Evolutionary conservation across 805 yeast species (phyloP), one percentile per base, ranked within the genome.

Genomic region (Wickerhamiella dianesei): DNA sequence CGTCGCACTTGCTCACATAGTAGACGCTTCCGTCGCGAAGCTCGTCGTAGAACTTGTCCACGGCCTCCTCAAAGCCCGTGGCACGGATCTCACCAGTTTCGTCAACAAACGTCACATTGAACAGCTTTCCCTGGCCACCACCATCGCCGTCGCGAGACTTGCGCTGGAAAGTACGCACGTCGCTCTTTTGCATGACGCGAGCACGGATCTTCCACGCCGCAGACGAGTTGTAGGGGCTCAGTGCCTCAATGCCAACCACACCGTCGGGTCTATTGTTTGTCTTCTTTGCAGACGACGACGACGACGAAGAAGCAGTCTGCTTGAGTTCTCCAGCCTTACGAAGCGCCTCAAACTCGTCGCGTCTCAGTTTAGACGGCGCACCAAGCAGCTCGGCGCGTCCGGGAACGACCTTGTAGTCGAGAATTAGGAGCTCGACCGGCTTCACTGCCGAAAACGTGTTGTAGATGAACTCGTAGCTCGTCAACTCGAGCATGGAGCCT

Each of bases 11-110:
- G n/a, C 89, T 76, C 29, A 92, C 72, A 57, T 80, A 85, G 61
- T 86, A 92, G 5, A 84, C 94, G 64, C 82, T 79, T 35, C 95
- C 96, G 60, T 87, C 97, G 62, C 83, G 83, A 44, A 92, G 66
- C 25, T 78, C 58, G 55, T 81, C 83, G 67, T 76, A 80, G 60
- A 76, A 82, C 60, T 76, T 78, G 50, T 83, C 94, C 12, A 89
- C 96, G 56, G 75, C 74, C 36, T 85, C 89, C 62, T 83, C 84
- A 65, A 92, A 92, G 1, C 92, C 96, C 2, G 97, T 87, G 9
- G 95, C 96, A 59, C 92, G 75, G 56, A 92, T 92, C 68, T 92
- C 97, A 58, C 92, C 95, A 4, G 96, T 82, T 62, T 92, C 95
- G 62, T 92, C 98, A 48, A 89, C 67, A 49, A 92, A 77, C 56